phyloP scores from a whole-genome alignment of 1,284 basidiomycete genomes.

The Earliella scabrosa region DNA sequence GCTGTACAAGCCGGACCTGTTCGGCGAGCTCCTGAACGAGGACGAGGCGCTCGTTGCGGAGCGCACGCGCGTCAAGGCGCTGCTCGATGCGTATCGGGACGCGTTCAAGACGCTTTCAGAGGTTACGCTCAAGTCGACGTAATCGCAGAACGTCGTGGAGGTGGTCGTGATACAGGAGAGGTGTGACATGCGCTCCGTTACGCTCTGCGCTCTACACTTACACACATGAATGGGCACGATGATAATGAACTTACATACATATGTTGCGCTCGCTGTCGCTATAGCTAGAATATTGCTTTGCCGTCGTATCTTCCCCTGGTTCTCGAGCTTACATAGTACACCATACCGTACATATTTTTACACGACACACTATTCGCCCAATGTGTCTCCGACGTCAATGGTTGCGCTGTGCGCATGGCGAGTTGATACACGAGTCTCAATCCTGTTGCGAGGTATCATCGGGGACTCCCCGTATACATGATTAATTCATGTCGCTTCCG shows the following conservation, averaged over 20 bases:
- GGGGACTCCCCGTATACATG: too few species aligned
- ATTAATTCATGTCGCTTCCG: too few species aligned
- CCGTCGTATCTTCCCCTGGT: slow-evolving; percentile 3
- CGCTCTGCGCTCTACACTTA: too few species aligned
- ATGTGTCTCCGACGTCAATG: too few species aligned
- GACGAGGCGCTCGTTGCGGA: slow-evolving; percentile 96
- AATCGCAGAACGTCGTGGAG: too few species aligned
- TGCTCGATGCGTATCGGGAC: slow-evolving; percentile 97
- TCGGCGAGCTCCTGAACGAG: slow-evolving; percentile 91
- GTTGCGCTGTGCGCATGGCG: too few species aligned
- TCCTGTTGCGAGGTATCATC: too few species aligned
- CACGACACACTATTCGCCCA: neutral
- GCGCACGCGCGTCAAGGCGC: slow-evolving; percentile 89
- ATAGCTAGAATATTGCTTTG: slow-evolving; percentile 11
- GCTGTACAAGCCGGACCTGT: slow-evolving; percentile 94
- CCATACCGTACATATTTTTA: neutral
- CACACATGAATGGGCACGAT: neutral
- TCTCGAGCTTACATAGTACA: slow-evolving; percentile 7
- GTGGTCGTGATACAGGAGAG: neutral
- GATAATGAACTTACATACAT: neutral
- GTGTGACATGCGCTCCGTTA: neutral
- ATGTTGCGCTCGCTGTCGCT: slow-evolving; percentile 12
- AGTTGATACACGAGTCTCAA: too few species aligned
- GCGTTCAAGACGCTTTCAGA: slow-evolving; percentile 90
- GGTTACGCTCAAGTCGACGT: slow-evolving; percentile 71